Evolutionary conservation across 345 rosid genomes (phyloP).

Genomic region (Pugionium cornutum): DNA sequence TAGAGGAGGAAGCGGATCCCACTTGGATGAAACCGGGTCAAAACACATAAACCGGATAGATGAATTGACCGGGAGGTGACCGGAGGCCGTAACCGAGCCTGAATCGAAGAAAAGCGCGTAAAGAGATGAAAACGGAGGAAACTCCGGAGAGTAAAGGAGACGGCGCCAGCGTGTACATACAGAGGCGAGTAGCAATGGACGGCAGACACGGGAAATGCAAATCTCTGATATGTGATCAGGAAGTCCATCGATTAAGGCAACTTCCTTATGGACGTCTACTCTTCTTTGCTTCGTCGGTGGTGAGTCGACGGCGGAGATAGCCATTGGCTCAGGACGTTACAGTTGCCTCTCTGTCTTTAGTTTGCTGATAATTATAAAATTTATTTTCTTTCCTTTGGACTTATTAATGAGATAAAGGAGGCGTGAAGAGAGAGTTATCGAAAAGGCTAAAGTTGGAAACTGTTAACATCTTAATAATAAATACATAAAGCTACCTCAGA

Average conservation of each 20-base stretch:
- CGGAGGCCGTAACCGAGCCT: not conserved
- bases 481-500: constrained; percentile 30
- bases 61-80: not conserved
- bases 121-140: constrained; percentile 51
- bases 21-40: constrained; percentile 48
- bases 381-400: not conserved
- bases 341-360: not conserved
- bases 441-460: constrained; percentile 42
- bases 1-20: constrained; percentile 50
- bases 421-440: constrained; percentile 22
- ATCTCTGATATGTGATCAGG: constrained; percentile 51
- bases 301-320: constrained; percentile 8
- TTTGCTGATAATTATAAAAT: not conserved
- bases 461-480: constrained; percentile 33
- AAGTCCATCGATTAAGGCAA: constrained; percentile 46
- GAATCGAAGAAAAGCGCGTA: constrained; percentile 45
- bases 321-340: constrained; percentile 26
- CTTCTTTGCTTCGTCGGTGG: constrained; percentile 32
- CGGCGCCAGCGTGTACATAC: constrained; percentile 58
- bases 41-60: constrained; percentile 41
- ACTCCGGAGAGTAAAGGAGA: constrained; percentile 49
- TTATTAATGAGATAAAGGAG: constrained; percentile 18
- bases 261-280: not conserved
- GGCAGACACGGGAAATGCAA: constrained; percentile 42
- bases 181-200: constrained; percentile 50